These are phyloP conservation scores for Juncus inflexus DNA, from an alignment of 176 grass and related monocot genomes.

Conservation along the genomic window DNA sequence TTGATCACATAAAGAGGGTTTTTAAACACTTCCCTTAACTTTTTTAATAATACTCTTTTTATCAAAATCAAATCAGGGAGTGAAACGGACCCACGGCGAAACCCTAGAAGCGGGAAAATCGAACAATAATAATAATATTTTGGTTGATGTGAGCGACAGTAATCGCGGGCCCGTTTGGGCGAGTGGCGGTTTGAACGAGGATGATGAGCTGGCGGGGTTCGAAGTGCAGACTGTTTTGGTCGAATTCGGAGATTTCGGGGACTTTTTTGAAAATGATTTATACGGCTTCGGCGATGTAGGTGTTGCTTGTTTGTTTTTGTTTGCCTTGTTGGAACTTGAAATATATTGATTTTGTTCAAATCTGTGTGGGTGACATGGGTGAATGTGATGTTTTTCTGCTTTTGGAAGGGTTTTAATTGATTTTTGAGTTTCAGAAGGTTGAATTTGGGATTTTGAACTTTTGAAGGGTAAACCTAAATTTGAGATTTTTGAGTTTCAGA, in stretches of 20 bases:
- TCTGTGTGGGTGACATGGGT: too few species aligned
- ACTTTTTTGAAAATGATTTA: constrained; percentile 77
- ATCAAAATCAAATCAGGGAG: constrained; percentile 49
- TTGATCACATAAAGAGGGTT: too few species aligned
- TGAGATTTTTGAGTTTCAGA: too few species aligned
- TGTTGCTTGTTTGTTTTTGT: constrained; percentile 18
- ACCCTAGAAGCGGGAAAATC: constrained; percentile 49
- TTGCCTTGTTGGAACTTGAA: not conserved
- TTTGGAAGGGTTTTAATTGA: too few species aligned
- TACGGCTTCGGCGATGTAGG: constrained; percentile 89
- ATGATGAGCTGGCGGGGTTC: constrained; percentile 65
- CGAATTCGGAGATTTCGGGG: constrained; percentile 92
- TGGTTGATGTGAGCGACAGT: constrained; percentile 31
- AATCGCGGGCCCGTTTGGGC: constrained; percentile 54
- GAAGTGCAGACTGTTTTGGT: constrained; percentile 75
- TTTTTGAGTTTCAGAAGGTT: too few species aligned
- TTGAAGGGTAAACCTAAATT: too few species aligned
- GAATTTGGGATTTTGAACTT: too few species aligned
- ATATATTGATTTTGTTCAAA: too few species aligned
- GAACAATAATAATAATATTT: constrained; percentile 29
- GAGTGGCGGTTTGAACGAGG: constrained; percentile 34
- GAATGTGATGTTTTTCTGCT: too few species aligned
- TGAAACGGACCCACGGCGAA: constrained; percentile 53
- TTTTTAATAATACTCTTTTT: constrained; percentile 5
- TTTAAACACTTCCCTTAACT: too few species aligned